A percentile compares a stretch with the other conserved stretches of the same genome.
phyloP scores from a whole-genome alignment of 2,329 filamentous ascomycete species.

The Tympanopsis confertula region DNA sequence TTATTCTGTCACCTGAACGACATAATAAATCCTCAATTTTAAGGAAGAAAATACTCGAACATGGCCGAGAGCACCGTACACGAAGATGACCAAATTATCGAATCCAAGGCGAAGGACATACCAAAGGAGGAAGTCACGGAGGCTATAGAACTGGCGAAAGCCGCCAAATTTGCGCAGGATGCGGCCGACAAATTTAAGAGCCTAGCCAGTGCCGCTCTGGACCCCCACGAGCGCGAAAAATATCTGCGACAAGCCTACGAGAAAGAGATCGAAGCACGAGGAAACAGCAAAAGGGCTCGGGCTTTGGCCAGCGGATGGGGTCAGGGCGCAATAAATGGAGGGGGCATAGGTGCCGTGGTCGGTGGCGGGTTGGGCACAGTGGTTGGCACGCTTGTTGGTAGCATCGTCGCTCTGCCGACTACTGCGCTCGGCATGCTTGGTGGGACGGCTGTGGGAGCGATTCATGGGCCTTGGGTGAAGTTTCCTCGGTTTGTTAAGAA shows the following conservation, averaged over 20 bases:
- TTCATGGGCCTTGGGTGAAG: neutral
- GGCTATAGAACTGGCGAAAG: slow-evolving; percentile 3
- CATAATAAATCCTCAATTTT: too few species aligned
- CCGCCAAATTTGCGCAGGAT: slow-evolving; percentile 1
- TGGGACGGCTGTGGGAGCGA: slow-evolving; percentile 1
- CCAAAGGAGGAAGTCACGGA: too few species aligned
- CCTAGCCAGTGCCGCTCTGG: slow-evolving; percentile 1
- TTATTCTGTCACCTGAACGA: too few species aligned
- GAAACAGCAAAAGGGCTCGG: slow-evolving; percentile 5
- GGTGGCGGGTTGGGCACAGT: slow-evolving; percentile 4
- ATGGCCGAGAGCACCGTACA: too few species aligned
- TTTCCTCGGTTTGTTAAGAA: too few species aligned
- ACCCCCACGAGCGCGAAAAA: slow-evolving; percentile 4
- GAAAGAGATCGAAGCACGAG: slow-evolving; percentile 5
- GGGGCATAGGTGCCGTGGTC: slow-evolving; percentile 2
- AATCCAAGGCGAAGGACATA: too few species aligned
- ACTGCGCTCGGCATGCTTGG: slow-evolving; percentile 2
- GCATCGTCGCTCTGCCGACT: slow-evolving; percentile 3
- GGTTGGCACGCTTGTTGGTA: slow-evolving; percentile 3
- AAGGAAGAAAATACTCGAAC: too few species aligned
- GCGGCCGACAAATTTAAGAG: slow-evolving; percentile 1
- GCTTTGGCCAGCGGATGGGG: slow-evolving; percentile 5
- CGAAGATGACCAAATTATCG: too few species aligned
- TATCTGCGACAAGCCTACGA: slow-evolving; percentile 3
- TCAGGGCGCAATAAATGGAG: slow-evolving; percentile 4